Conservation (phyloP, 202 grass and related monocot species). For the Schoenoplectus triqueter region DNA sequence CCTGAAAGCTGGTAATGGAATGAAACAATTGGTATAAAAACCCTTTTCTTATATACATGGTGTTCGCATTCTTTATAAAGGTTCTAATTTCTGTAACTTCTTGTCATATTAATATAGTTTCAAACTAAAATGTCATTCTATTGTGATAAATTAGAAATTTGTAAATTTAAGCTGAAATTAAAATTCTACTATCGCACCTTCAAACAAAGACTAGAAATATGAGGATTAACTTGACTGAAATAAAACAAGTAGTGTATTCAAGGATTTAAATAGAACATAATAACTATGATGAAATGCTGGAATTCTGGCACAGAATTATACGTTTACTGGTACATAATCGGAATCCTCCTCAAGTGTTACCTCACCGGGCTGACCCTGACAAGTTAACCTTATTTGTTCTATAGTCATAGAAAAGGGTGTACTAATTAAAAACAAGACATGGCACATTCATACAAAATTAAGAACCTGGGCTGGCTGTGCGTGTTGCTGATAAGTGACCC, state of each 20-base stretch:
- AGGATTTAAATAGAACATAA: not conserved
- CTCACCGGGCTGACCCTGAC: not conserved
- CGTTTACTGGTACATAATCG: not conserved
- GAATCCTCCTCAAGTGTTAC: not conserved
- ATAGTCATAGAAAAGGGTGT: not conserved
- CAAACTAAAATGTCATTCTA: not conserved
- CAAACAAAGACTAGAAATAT: not conserved
- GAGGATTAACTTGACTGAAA: not conserved
- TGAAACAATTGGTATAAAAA: not conserved
- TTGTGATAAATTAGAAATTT: constrained; percentile 4
- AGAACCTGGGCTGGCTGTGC: not conserved
- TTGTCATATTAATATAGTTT: not conserved
- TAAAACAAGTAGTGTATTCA: not conserved
- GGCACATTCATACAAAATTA: not conserved
- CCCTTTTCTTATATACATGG: not conserved
- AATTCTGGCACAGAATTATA: constrained; percentile 4
- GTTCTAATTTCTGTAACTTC: not conserved
- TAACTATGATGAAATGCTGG: not conserved
- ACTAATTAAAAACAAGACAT: constrained; percentile 17
- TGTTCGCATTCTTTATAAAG: not conserved
- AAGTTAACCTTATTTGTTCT: not conserved
- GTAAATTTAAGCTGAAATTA: not conserved
- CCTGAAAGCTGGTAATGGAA: not conserved
- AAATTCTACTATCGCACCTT: not conserved
- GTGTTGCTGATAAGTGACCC: constrained; percentile 13